phyloP scores from a whole-genome alignment of 108 stramenopile genomes.

The Stephanodiscus minutulus region DNA sequence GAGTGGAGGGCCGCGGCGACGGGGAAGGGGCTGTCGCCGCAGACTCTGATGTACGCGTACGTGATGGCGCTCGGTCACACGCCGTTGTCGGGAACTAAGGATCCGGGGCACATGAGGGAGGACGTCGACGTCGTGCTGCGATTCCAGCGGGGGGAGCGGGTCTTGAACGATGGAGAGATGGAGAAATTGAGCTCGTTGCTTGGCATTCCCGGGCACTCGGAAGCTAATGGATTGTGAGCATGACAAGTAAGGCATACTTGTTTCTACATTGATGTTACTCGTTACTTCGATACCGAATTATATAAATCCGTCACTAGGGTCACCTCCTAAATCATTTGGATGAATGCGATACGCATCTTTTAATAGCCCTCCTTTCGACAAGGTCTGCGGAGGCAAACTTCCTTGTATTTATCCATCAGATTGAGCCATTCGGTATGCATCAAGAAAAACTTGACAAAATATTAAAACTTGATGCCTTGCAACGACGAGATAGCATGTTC shows the following conservation, averaged over 20 bases:
- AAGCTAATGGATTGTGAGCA: too few relatives aligned
- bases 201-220: constrained; percentile 22
- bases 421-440: constrained; percentile 18
- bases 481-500: not conserved
- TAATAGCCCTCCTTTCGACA: constrained; percentile 16
- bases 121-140: constrained; percentile 83
- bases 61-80: constrained; percentile 79
- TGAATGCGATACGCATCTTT: constrained; percentile 9
- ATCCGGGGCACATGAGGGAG: constrained; percentile 71
- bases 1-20: constrained; percentile 53
- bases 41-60: constrained; percentile 86
- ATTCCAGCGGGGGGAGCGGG: constrained; percentile 63
- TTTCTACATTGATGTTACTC: too few relatives aligned
- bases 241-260: too few relatives aligned
- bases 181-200: constrained; percentile 24
- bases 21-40: constrained; percentile 60
- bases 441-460: constrained; percentile 12
- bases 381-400: constrained; percentile 12
- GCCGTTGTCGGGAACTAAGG: constrained; percentile 82
- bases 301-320: constrained; percentile 10
- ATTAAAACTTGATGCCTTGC: constrained; percentile 5
- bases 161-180: constrained; percentile 44
- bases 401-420: constrained; percentile 21
- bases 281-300: too few relatives aligned
- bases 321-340: constrained; percentile 16